These are phyloP conservation scores for Collybia mongolica DNA, from an alignment of 768 basidiomycete species.

Conservation along the genomic window DNA sequence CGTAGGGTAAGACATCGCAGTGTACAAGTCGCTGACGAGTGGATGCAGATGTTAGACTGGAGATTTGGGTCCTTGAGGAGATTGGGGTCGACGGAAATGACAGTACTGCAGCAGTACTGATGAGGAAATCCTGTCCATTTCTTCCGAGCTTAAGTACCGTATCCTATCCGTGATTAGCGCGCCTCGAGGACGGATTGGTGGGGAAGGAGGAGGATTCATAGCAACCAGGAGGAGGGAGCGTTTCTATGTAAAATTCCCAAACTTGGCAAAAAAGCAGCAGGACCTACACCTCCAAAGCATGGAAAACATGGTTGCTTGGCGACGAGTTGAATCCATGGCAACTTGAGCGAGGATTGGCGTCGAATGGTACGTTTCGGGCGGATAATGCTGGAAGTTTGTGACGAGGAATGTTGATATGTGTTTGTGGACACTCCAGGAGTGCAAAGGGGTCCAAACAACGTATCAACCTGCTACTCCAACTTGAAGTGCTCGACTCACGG, in stretches of 20 bases:
- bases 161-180: background rate
- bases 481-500: no score
- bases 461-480: no score
- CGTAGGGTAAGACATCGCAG: slow-evolving; percentile 27
- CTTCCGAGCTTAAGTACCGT: slow-evolving; percentile 12
- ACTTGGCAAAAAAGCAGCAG: slow-evolving; percentile 6
- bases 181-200: slow-evolving; percentile 5
- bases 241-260: slow-evolving; percentile 9
- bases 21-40: slow-evolving; percentile 15
- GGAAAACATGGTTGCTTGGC: slow-evolving; percentile 8
- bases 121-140: background rate
- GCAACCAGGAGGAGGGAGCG: background rate
- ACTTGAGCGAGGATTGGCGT: background rate
- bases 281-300: slow-evolving; percentile 4
- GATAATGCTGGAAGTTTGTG: no score
- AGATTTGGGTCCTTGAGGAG: slow-evolving; percentile 1
- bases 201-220: slow-evolving; percentile 4
- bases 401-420: no score
- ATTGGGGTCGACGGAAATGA: slow-evolving; percentile 5
- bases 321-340: slow-evolving; percentile 5
- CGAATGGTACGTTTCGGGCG: no score
- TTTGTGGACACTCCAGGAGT: background rate
- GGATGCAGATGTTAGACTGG: slow-evolving; percentile 15
- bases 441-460: no score
- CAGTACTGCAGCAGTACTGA: slow-evolving; percentile 10